Conservation (phyloP, 2,329 filamentous ascomycete species). For the Ceratocystis alfenasii region DNA sequence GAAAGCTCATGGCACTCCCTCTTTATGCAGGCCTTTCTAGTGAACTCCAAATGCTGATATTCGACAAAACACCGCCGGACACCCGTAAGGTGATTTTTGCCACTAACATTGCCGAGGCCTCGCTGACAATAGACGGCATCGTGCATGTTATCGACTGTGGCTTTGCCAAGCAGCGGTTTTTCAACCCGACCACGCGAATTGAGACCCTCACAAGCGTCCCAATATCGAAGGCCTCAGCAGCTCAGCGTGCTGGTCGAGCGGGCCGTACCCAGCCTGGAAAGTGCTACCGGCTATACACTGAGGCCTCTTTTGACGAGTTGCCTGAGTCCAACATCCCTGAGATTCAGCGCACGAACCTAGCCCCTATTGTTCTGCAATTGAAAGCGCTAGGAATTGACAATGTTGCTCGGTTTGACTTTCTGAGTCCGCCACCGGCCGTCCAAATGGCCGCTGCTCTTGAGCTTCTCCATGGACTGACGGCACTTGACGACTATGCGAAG, state of each 20-base stretch:
- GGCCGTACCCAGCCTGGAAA: slow-evolving; percentile 84
- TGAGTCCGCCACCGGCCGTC: slow-evolving; percentile 74
- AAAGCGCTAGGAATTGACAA: slow-evolving; percentile 95
- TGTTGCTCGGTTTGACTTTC: slow-evolving; percentile 76
- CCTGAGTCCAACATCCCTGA: slow-evolving; percentile 70
- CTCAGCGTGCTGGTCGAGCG: slow-evolving; percentile 78
- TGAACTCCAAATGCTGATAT: slow-evolving; percentile 91
- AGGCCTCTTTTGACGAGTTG: slow-evolving; percentile 54
- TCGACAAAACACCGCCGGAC: slow-evolving; percentile 68
- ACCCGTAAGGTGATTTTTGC: slow-evolving; percentile 84
- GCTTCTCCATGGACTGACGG: slow-evolving; percentile 73
- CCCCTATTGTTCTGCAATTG: slow-evolving; percentile 76
- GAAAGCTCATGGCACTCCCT: slow-evolving; percentile 51
- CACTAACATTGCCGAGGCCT: slow-evolving; percentile 94
- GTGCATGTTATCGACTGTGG: slow-evolving; percentile 84
- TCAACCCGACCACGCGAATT: slow-evolving; percentile 72
- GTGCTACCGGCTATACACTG: slow-evolving; percentile 85
- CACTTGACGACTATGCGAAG: slow-evolving; percentile 79
- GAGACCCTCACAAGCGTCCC: slow-evolving; percentile 73
- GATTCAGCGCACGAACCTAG: slow-evolving; percentile 83
- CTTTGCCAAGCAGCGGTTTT: slow-evolving; percentile 80
- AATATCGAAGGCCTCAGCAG: slow-evolving; percentile 84
- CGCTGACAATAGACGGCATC: slow-evolving; percentile 85
- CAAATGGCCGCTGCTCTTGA: slow-evolving; percentile 79
- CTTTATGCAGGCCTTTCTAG: slow-evolving; percentile 81